These are phyloP conservation scores for Hirsutella minnesotensis DNA, from an alignment of 2,329 filamentous ascomycete species.

Conservation along the genomic window DNA sequence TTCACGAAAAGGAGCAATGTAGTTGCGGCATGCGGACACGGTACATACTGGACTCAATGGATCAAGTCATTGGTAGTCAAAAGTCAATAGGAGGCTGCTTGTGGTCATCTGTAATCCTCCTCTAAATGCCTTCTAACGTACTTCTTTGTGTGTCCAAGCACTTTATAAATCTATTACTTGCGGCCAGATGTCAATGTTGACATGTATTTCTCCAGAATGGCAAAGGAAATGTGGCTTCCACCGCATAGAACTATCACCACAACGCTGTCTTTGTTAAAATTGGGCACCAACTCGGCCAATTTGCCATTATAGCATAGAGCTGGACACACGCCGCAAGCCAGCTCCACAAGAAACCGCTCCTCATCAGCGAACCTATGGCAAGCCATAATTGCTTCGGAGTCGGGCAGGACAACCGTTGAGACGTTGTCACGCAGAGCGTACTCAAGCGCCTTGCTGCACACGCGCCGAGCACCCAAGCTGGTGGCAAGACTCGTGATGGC, in stretches of 20 bases:
- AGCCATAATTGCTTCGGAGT: slow-evolving; percentile 14
- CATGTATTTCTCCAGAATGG: slow-evolving; percentile 12
- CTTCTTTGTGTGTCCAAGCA: too few relatives aligned
- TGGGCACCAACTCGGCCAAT: slow-evolving; percentile 11
- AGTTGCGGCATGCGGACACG: too few relatives aligned
- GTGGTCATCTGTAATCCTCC: too few relatives aligned
- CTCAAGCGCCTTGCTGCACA: slow-evolving; percentile 37
- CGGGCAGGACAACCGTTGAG: slow-evolving; percentile 14
- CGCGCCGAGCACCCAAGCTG: slow-evolving; percentile 55
- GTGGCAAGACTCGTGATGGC: slow-evolving; percentile 62
- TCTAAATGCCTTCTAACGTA: too few relatives aligned
- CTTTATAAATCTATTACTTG: slow-evolving; percentile 3
- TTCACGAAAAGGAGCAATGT: too few relatives aligned
- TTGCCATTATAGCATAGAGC: slow-evolving; percentile 15
- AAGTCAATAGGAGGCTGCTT: too few relatives aligned
- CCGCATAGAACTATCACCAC: slow-evolving; percentile 20
- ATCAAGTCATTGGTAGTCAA: too few relatives aligned
- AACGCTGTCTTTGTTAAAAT: slow-evolving; percentile 11
- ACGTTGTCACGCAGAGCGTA: slow-evolving; percentile 15
- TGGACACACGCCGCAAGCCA: slow-evolving; percentile 16
- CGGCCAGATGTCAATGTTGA: too few relatives aligned
- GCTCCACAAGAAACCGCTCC: slow-evolving; percentile 17
- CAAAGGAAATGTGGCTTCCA: slow-evolving; percentile 19
- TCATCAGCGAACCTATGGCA: slow-evolving; percentile 16
- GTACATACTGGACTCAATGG: too few relatives aligned